Conservation (phyloP, 768 basidiomycete species). For the Xerocomellus chrysenteron region DNA sequence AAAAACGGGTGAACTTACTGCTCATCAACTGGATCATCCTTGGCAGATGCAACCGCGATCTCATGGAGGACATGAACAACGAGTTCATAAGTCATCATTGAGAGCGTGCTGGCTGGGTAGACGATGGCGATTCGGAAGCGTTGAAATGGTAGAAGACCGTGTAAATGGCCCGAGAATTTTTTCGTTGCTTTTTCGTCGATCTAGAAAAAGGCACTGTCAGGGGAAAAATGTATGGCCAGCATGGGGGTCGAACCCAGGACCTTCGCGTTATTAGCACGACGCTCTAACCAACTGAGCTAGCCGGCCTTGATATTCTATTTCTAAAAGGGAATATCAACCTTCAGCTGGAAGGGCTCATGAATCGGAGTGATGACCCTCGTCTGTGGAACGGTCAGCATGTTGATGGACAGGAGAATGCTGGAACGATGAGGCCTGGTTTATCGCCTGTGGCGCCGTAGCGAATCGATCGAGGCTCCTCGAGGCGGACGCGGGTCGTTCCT, state of each 20-base stretch:
- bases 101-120: neutral
- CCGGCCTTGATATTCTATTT: slow-evolving; percentile 12
- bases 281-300: slow-evolving; percentile 37
- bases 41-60: neutral
- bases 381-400: neutral
- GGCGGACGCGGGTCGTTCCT: neutral
- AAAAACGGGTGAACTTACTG: too few relatives aligned
- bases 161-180: neutral
- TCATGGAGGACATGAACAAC: neutral
- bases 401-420: neutral
- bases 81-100: neutral
- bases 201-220: neutral
- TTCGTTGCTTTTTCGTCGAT: too few relatives aligned
- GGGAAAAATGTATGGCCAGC: slow-evolving; percentile 11
- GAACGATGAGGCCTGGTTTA: neutral
- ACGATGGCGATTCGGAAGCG: neutral
- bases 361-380: too few relatives aligned
- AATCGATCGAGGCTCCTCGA: neutral
- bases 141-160: neutral
- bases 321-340: too few relatives aligned
- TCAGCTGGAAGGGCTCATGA: too few relatives aligned
- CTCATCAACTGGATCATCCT: neutral
- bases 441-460: neutral
- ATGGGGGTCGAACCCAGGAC: slow-evolving; percentile 23
- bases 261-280: slow-evolving; percentile 34